Percentiles rank a stretch among this genome's conserved stretches.
phyloP scores from a whole-genome alignment of 208 protist species.

The Crithidia sp. region DNA sequence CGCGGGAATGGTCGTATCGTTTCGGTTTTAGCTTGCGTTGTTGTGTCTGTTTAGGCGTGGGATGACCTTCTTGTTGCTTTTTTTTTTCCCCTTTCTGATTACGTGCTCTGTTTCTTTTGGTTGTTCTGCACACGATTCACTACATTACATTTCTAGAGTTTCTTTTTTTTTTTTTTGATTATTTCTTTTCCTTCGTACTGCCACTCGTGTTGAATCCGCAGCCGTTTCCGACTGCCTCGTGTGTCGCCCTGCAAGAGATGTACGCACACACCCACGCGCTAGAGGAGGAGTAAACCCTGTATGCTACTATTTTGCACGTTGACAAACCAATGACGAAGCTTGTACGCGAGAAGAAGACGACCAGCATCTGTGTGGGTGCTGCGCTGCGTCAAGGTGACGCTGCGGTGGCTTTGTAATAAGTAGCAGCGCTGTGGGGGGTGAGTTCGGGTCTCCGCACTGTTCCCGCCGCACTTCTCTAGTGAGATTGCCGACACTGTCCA shows the following conservation, averaged over 20 bases:
- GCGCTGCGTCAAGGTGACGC: too few species aligned
- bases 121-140: conserved; percentile 1
- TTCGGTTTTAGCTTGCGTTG: too few species aligned
- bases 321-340: not conserved
- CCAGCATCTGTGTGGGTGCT: too few species aligned
- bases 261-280: not conserved
- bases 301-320: conserved; percentile 4
- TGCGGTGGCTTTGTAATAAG: too few species aligned
- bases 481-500: too few species aligned
- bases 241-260: not conserved
- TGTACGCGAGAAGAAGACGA: too few species aligned
- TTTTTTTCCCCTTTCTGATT: not conserved
- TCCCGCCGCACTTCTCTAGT: too few species aligned
- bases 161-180: conserved; percentile 21
- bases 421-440: too few species aligned
- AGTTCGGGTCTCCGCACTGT: too few species aligned
- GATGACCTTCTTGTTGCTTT: conserved; percentile 8
- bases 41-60: conserved; percentile 7
- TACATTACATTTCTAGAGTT: conserved; percentile 23
- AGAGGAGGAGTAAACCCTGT: conserved; percentile 18
- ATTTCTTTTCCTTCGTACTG: not conserved
- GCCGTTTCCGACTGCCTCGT: not conserved
- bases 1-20: too few species aligned
- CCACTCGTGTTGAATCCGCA: not conserved
- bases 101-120: not conserved